Base-by-base conservation (phyloP, 495 filamentous ascomycete species). In the Aspergillus carlsbadensis region DNA sequence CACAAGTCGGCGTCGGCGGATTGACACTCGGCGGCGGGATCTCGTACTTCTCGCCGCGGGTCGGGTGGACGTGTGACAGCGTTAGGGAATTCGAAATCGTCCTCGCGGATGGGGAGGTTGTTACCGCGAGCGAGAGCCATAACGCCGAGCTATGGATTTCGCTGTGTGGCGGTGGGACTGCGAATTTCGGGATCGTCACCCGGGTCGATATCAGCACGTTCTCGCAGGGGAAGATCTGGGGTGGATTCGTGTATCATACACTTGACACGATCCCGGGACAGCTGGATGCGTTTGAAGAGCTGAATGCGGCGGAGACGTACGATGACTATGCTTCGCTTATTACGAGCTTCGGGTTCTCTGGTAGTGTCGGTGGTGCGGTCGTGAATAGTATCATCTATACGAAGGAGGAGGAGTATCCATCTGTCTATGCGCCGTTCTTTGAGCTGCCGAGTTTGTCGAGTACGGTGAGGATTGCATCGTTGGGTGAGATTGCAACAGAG, bases 141-240 rank as follows among this genome's bases (percentile, higher is more conserved):
- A 29, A 70, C 21, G 39, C 63, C 2, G 66, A 71, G 24, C 54
- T 73, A 6, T 70, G 66, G 52, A 18, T 43, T 20, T 75, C 73
- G 6, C 62, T 78, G 14, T 66, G 26, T 8, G 26, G 70, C 54
- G 76, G 75, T 35, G 68, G 71, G 34, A 62, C 62, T 5, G 70
- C 63, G 37, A 76, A 72, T 21, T 78, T 78, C 46, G 69, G 70
- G 14, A 57, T 78, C 17, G 65, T 78, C 31, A 75, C 72, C 1
- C 57, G 60, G n/a, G 61, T 78, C 42, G 59, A 29, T 29, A 4
- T 29, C 8, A 3, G 26, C 4, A 29, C 60, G 56, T 58, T 29
- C 26, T 29, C 26, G 26, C 3, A 29, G 58, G 17, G 8, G 8
- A 29, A 29, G 4, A 29, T 29, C 26, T 29, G 26, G 26, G 26